Conservation (phyloP, 768 basidiomycete species). For the Lactarius trivialis region DNA sequence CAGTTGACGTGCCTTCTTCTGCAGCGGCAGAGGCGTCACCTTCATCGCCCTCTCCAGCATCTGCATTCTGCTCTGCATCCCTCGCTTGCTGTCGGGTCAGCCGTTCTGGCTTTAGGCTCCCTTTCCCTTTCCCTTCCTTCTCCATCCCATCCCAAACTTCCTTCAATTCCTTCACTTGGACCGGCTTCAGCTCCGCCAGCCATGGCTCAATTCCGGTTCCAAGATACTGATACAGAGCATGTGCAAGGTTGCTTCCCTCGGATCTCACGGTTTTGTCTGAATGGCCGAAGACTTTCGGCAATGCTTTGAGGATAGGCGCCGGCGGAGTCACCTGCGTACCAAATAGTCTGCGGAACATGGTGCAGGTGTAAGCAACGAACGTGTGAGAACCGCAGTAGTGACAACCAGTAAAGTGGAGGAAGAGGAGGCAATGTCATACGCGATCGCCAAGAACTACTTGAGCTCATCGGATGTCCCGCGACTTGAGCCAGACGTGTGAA, state of each 20-base stretch:
- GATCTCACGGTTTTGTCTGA: conserved; percentile 92
- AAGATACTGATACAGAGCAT: conserved; percentile 78
- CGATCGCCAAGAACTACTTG: neutral
- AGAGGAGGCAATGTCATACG: neutral
- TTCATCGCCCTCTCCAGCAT: conserved; percentile 33
- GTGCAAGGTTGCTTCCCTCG: conserved; percentile 75
- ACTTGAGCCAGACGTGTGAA: neutral
- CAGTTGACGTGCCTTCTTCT: conserved; percentile 40
- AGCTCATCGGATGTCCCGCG: neutral
- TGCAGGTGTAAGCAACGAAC: neutral
- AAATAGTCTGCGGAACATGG: conserved; percentile 49
- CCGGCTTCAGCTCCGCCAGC: conserved; percentile 87
- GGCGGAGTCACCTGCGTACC: conserved; percentile 70
- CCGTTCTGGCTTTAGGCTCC: conserved; percentile 70
- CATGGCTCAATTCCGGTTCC: conserved; percentile 75
- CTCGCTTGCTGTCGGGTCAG: conserved; percentile 70
- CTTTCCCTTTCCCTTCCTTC: conserved; percentile 79
- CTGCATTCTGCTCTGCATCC: conserved; percentile 50
- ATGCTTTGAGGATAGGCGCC: conserved; percentile 72
- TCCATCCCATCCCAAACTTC: conserved; percentile 84
- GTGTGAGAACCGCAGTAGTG: neutral
- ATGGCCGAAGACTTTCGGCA: conserved; percentile 93
- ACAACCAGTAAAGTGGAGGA: neutral
- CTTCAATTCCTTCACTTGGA: conserved; percentile 93
- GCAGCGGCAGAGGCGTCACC: conserved; percentile 30